Evolutionary conservation across 2,329 filamentous ascomycete genomes (phyloP), one percentile per base, ranked within the genome.

Genomic region (Colletotrichum viniferum): DNA sequence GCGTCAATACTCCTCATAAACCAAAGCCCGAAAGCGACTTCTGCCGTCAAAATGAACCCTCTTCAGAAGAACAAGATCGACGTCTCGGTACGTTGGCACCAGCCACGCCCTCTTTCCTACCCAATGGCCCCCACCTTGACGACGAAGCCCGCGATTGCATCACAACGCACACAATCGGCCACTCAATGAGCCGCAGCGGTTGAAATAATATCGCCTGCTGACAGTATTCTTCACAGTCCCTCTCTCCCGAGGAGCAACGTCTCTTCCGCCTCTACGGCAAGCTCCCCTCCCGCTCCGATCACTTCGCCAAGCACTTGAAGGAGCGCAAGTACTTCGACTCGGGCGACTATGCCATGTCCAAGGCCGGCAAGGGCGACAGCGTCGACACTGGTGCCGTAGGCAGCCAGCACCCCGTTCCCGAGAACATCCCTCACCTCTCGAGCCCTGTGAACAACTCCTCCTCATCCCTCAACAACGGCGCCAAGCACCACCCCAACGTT

Each of bases 321-420:
- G 97, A 98, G 86, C 96, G 97, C 89, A 99, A 98, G 88, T 98
- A 98, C 88, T 98, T 98, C 86, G 96, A 98, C 88, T 97, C 94
- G 76, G 96, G 96, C 82, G 96, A 98, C 88, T 98, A 98, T 82
- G 96, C 96, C 82, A 94, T 98, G 87, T 96, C 94, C 86, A 98
- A 98, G 89, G 97, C 97, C 76, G 97, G 97, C 86, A 98, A 98
- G 88, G 96, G 95, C 84, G 95, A 96, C 82, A 94, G 97, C 83
- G 94, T 97, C 82, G 96, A 97, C 83, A 95, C 98, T 76, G 98
- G 96, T 83, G 94, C 94, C 82, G 95, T 99, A 82, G 97, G 97
- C 81, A 96, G 95, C 81, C 94, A 98, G 87, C 97, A 99, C 85
- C 97, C 97, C 70, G 93, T 96, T 67, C 96, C 96, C 79, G 96